A percentile compares a stretch with the other conserved stretches of the same genome.
Evolutionary conservation across 495 filamentous ascomycete genomes (phyloP).

Genomic region (Jackrogersella multiformis): DNA sequence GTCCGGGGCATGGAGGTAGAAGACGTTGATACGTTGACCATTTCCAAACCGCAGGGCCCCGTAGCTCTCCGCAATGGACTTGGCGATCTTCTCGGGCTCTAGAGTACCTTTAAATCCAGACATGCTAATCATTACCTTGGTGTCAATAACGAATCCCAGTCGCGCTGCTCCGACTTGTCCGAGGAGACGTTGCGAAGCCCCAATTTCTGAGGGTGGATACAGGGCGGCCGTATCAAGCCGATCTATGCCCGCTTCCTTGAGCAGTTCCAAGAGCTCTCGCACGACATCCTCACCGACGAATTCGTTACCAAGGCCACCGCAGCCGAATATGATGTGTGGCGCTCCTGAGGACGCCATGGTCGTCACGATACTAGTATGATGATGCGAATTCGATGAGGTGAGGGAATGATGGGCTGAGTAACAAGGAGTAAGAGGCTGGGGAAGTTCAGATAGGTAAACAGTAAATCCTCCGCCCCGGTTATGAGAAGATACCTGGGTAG

Average conservation of each 20-base stretch:
- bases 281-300: background rate
- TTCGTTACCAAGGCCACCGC: background rate
- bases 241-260: background rate
- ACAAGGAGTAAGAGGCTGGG: background rate
- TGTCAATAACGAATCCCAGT: background rate
- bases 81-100: background rate
- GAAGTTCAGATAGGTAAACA: too few relatives aligned
- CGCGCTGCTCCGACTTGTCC: background rate
- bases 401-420: background rate
- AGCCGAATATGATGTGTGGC: background rate
- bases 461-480: too few relatives aligned
- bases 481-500: too few relatives aligned
- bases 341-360: background rate
- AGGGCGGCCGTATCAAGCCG: background rate
- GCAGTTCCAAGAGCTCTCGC: background rate
- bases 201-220: background rate
- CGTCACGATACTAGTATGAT: background rate
- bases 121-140: background rate
- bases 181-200: background rate
- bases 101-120: background rate
- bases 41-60: background rate
- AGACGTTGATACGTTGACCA: background rate
- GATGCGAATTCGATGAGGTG: background rate
- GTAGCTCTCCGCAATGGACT: background rate
- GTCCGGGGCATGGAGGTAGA: background rate